Evolutionary conservation across 148 eudicot species (phyloP).

Genomic region (Euryodendron excelsum): DNA sequence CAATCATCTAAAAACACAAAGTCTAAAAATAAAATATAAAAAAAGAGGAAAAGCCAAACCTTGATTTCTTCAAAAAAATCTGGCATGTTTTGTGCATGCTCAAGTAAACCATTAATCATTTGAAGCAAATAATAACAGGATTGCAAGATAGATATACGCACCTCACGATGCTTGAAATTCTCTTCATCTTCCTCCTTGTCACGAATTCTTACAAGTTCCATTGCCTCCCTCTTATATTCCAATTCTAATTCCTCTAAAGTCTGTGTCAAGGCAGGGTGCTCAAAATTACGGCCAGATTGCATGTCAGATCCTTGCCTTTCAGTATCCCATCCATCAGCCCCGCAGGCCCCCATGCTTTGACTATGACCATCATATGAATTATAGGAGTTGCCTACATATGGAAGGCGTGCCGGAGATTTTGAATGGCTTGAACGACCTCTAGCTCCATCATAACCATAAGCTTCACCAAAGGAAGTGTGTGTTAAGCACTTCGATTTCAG

Average conservation of each 20-base stretch:
- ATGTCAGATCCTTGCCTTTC: slow-evolving; percentile 60
- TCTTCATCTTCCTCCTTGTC: slow-evolving; percentile 94
- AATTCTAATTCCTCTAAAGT: slow-evolving; percentile 81
- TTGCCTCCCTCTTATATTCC: slow-evolving; percentile 75
- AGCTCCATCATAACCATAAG: slow-evolving; percentile 90
- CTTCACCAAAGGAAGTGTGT: slow-evolving; percentile 89
- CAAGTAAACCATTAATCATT: neutral
- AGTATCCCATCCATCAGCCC: slow-evolving; percentile 65
- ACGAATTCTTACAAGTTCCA: slow-evolving; percentile 68
- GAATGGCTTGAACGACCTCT: slow-evolving; percentile 78
- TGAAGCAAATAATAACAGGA: neutral
- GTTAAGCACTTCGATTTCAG: slow-evolving; percentile 66
- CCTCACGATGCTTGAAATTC: slow-evolving; percentile 88
- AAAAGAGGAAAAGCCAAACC: neutral
- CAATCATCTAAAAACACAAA: neutral
- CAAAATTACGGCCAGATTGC: slow-evolving; percentile 48
- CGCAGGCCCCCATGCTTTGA: slow-evolving; percentile 50
- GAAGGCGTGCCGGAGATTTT: slow-evolving; percentile 71
- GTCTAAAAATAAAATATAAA: too few relatives aligned
- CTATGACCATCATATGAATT: slow-evolving; percentile 57
- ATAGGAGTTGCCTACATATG: slow-evolving; percentile 58
- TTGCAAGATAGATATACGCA: slow-evolving; percentile 19
- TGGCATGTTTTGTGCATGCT: neutral
- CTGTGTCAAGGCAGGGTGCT: slow-evolving; percentile 42
- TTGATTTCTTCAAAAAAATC: neutral